phyloP scores from a whole-genome alignment of 2,329 filamentous ascomycete species.

The Clonostachys rosea region DNA sequence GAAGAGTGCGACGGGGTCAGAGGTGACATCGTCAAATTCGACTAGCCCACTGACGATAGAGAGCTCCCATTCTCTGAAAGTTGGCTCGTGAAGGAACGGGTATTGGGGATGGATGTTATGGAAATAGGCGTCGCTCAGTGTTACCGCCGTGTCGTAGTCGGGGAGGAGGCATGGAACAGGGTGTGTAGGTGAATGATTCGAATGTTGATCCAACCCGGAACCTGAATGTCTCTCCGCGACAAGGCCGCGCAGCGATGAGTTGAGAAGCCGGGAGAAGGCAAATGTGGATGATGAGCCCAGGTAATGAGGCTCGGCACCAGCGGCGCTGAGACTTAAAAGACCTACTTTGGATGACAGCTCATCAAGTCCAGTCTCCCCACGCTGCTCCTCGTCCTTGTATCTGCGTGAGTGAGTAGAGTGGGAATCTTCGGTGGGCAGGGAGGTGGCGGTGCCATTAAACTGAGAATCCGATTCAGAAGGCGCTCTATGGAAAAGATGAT shows the following conservation, averaged over 20 bases:
- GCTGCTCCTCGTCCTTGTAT: neutral
- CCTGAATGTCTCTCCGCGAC: neutral
- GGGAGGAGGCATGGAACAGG: neutral
- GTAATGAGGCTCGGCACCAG: slow-evolving; percentile 14
- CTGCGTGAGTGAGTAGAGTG: neutral
- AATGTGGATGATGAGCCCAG: slow-evolving; percentile 18
- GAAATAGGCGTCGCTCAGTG: neutral
- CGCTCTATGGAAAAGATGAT: too few species aligned
- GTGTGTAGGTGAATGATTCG: too few species aligned
- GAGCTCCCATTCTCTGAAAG: neutral
- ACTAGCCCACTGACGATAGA: neutral
- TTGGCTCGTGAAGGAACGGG: neutral
- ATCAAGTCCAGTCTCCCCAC: neutral
- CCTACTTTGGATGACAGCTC: slow-evolving; percentile 11
- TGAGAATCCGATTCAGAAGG: too few species aligned
- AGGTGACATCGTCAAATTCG: neutral
- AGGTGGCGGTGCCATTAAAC: too few species aligned
- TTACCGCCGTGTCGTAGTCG: neutral
- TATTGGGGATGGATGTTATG: neutral
- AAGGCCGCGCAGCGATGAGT: neutral
- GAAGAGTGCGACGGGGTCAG: neutral
- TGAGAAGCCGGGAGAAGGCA: slow-evolving; percentile 15
- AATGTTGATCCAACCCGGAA: neutral
- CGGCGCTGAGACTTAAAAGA: slow-evolving; percentile 7
- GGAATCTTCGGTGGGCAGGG: neutral